Evolutionary conservation across 2,329 filamentous ascomycete genomes (phyloP).

Genomic region (Emericellopsis cladophorae): DNA sequence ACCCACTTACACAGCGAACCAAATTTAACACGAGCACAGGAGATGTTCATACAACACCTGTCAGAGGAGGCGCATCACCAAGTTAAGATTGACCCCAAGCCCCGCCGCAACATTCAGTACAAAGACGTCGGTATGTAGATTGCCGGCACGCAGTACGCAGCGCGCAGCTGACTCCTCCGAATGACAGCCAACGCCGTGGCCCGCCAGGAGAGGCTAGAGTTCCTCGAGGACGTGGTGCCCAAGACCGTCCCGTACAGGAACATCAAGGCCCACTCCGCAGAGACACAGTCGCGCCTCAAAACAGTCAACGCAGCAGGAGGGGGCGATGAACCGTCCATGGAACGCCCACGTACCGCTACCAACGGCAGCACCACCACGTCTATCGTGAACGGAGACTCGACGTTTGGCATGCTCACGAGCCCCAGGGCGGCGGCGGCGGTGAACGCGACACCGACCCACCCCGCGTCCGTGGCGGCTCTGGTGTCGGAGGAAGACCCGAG

Average conservation of each 20-base stretch:
- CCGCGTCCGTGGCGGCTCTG: constrained; percentile 2
- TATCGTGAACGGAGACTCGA: constrained; percentile 14
- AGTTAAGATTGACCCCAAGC: constrained; percentile 83
- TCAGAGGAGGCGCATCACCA: constrained; percentile 76
- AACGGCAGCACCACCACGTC: neutral
- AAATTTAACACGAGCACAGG: constrained; percentile 31
- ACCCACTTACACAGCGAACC: neutral
- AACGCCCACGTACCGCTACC: constrained; percentile 1
- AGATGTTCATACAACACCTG: constrained; percentile 92
- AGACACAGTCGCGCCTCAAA: constrained; percentile 28
- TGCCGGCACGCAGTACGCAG: neutral
- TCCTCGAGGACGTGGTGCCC: constrained; percentile 82
- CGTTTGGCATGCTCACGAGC: constrained; percentile 7
- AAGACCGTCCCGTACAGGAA: constrained; percentile 72
- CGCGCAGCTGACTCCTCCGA: constrained; percentile 4
- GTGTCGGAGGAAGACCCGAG: constrained; percentile 26
- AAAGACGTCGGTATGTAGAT: constrained; percentile 63
- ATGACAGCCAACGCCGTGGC: constrained; percentile 65
- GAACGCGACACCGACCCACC: neutral
- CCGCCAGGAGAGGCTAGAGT: constrained; percentile 87
- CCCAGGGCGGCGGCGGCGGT: neutral
- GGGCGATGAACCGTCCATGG: constrained; percentile 9
- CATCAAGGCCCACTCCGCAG: constrained; percentile 36
- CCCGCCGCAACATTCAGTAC: constrained; percentile 88
- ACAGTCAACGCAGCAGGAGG: constrained; percentile 18